A percentile compares a stretch with the other conserved stretches of the same genome.
These are phyloP conservation scores for Poa pratensis DNA, from an alignment of 176 grass and related monocot species.

Conservation along the genomic window DNA sequence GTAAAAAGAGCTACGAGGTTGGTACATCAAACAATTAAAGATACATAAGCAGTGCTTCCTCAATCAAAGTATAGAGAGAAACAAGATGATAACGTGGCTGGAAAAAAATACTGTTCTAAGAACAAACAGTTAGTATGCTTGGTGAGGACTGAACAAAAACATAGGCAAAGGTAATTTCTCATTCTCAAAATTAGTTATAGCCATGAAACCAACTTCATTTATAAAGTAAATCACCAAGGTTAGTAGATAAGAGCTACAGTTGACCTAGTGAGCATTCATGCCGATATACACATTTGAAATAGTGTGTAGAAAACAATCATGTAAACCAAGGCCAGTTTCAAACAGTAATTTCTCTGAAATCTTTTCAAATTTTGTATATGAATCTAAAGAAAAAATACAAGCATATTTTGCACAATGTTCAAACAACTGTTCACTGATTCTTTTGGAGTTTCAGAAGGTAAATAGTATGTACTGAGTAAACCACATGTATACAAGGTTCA, in stretches of 20 bases:
- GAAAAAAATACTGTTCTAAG: neutral
- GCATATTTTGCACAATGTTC: neutral
- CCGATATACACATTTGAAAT: neutral
- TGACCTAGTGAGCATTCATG: neutral
- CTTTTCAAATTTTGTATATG: neutral
- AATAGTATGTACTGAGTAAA: neutral
- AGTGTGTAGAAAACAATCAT: neutral
- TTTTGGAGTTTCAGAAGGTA: neutral
- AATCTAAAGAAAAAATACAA: constrained; percentile 7
- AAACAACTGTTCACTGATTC: neutral
- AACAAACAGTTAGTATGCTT: neutral
- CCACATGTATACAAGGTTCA: constrained; percentile 23
- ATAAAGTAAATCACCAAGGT: too few relatives aligned
- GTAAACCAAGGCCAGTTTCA: constrained; percentile 5
- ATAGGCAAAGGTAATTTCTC: neutral
- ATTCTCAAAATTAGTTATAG: neutral
- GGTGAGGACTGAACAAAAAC: neutral
- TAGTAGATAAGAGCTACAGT: neutral
- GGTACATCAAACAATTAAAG: constrained; percentile 1
- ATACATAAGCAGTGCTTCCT: neutral
- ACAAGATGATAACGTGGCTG: neutral
- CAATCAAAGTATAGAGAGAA: neutral
- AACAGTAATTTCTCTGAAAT: neutral
- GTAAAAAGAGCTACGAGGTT: constrained; percentile 19
- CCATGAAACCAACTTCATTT: neutral